phyloP scores from a whole-genome alignment of 306 rosid species.

The Cyclanthera cordifolia region DNA sequence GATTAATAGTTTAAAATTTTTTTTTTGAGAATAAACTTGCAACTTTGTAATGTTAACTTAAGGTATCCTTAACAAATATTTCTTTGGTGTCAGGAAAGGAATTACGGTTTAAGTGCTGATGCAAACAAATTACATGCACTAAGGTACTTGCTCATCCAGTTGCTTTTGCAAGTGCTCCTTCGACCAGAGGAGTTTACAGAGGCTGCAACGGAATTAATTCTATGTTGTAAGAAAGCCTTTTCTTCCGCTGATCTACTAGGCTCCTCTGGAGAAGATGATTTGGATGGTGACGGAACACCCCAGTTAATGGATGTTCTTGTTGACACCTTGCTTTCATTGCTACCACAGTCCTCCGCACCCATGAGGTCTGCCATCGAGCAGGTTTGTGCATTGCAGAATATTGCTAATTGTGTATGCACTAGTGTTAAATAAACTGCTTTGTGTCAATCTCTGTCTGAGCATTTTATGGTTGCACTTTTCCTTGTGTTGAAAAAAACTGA shows the following conservation, averaged over 20 bases:
- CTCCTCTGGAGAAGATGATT: conserved; percentile 48
- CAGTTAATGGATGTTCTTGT: conserved; percentile 81
- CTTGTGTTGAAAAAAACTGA: background rate
- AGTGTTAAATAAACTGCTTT: background rate
- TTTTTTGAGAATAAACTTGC: background rate
- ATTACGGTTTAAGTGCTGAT: conserved; percentile 29
- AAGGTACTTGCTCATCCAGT: conserved; percentile 77
- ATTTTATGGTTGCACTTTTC: background rate
- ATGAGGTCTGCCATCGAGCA: conserved; percentile 86
- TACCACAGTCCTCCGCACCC: conserved; percentile 81
- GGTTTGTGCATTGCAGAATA: conserved; percentile 29
- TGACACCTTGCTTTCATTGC: conserved; percentile 83
- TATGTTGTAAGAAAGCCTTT: conserved; percentile 71
- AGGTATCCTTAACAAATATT: background rate
- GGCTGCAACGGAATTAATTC: conserved; percentile 72
- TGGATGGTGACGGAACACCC: conserved; percentile 44
- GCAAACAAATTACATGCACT: conserved; percentile 58
- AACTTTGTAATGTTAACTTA: background rate
- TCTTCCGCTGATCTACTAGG: conserved; percentile 46
- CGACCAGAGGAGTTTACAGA: conserved; percentile 66
- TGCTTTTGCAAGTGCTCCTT: conserved; percentile 80
- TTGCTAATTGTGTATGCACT: conserved; percentile 14
- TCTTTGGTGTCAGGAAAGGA: conserved; percentile 50
- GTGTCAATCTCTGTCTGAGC: background rate
- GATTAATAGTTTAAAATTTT: no score